A percentile compares a stretch with the other conserved stretches of the same genome.
These are phyloP conservation scores for Prunus padus DNA, from an alignment of 306 rosid species.

Conservation along the genomic window DNA sequence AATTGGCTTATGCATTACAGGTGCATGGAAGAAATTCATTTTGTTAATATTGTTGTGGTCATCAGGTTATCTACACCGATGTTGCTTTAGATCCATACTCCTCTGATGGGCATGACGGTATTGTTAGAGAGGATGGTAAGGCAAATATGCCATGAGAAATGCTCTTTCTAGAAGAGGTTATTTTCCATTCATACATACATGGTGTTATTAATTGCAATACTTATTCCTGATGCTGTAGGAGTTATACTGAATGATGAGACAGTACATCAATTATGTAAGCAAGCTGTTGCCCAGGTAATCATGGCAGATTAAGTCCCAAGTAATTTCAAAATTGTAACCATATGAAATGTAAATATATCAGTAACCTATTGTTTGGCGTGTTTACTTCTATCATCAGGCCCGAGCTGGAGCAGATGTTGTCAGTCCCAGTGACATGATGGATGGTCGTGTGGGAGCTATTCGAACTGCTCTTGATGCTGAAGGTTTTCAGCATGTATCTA, in stretches of 20 bases:
- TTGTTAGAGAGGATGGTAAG: conserved; percentile 95
- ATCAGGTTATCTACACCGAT: conserved; percentile 86
- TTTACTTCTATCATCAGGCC: conserved; percentile 48
- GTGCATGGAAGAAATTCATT: conserved; percentile 20
- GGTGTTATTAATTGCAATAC: conserved; percentile 25
- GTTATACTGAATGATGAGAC: conserved; percentile 97
- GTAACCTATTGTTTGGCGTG: conserved; percentile 6
- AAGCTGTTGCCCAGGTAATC: conserved; percentile 95
- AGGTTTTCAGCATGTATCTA: conserved; percentile 88
- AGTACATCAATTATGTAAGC: conserved; percentile 86
- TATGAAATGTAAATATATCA: not conserved
- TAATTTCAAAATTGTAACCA: conserved; percentile 13
- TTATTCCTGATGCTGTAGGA: conserved; percentile 52
- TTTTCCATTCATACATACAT: conserved; percentile 14
- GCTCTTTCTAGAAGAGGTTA: conserved; percentile 20
- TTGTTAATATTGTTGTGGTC: conserved; percentile 6
- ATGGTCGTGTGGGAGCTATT: conserved; percentile 91
- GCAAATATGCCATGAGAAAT: conserved; percentile 15
- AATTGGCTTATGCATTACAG: conserved; percentile 8
- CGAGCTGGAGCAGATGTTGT: conserved; percentile 97
- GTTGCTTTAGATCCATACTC: conserved; percentile 98
- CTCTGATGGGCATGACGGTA: conserved; percentile 96
- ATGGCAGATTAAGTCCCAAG: conserved; percentile 13
- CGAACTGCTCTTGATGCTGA: conserved; percentile 91
- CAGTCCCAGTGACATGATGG: conserved; percentile 99